phyloP scores from a whole-genome alignment of 129 eudicot genomes.

The Flaveria bidentis region DNA sequence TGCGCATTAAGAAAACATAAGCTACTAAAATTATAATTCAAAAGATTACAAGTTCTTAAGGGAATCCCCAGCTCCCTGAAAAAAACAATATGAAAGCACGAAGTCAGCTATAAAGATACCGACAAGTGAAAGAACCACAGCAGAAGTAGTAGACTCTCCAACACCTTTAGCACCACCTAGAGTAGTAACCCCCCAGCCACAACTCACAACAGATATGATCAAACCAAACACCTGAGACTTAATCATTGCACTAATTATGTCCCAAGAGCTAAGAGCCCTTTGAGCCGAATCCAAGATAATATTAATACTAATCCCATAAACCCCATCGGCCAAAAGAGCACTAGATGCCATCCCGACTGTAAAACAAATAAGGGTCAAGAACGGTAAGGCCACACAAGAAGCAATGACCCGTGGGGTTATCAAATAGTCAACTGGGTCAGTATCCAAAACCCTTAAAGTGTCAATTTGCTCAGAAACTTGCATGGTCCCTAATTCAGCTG shows the following conservation, averaged over 20 bases:
- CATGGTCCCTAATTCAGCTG: constrained; percentile 95
- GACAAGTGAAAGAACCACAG: constrained; percentile 89
- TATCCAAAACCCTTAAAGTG: constrained; percentile 79
- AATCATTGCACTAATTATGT: constrained; percentile 86
- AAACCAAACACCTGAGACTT: constrained; percentile 34
- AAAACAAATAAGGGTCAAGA: constrained; percentile 47
- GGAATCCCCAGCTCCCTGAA: constrained; percentile 93
- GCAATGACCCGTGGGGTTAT: constrained; percentile 89
- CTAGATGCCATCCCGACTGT: constrained; percentile 87
- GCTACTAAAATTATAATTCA: neutral
- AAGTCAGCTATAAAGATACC: constrained; percentile 92
- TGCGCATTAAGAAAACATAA: neutral
- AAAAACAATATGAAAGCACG: constrained; percentile 74
- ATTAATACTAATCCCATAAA: constrained; percentile 59
- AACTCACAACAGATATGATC: constrained; percentile 23
- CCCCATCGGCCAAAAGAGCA: constrained; percentile 82
- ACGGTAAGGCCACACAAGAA: constrained; percentile 53
- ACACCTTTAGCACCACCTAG: constrained; percentile 98
- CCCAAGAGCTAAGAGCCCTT: constrained; percentile 80
- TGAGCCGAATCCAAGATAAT: constrained; percentile 78
- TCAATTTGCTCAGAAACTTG: constrained; percentile 95
- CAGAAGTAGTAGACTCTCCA: constrained; percentile 94
- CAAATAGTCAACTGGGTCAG: constrained; percentile 86
- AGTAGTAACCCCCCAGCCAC: constrained; percentile 29
- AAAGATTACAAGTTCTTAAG: constrained; percentile 53